Evolutionary conservation across 2,329 filamentous ascomycete species (phyloP).

Genomic region (Simplicillium aogashimaense): DNA sequence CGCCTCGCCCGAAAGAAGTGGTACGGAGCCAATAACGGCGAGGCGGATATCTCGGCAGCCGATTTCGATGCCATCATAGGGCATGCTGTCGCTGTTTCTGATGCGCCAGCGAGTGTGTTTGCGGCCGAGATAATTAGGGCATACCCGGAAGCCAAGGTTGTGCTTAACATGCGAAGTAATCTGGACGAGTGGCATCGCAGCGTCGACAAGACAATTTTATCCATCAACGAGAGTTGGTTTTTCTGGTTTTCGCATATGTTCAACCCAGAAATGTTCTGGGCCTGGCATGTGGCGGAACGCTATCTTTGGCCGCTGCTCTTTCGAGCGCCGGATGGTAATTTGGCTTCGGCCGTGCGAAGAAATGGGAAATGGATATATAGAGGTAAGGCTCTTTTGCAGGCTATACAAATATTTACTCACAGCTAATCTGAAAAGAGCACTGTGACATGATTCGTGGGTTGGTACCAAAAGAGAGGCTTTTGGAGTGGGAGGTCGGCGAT

Average conservation of each 20-base stretch:
- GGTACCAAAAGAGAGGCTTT: slow-evolving; percentile 7
- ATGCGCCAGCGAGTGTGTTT: slow-evolving; percentile 28
- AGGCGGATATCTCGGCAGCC: slow-evolving; percentile 8
- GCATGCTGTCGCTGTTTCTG: slow-evolving; percentile 25
- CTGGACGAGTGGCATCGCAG: slow-evolving; percentile 28
- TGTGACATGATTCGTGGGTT: slow-evolving; percentile 21
- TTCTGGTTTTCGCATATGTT: no score
- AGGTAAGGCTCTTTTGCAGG: slow-evolving; percentile 10
- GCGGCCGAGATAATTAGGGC: slow-evolving; percentile 31
- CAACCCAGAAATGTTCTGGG: no score
- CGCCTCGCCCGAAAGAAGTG: slow-evolving; percentile 16
- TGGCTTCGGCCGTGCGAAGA: slow-evolving; percentile 13
- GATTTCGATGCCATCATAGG: slow-evolving; percentile 19
- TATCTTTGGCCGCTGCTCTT: slow-evolving; percentile 20
- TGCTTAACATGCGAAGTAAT: slow-evolving; percentile 29
- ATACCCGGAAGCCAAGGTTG: slow-evolving; percentile 38
- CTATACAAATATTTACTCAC: neutral
- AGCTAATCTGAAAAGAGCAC: slow-evolving; percentile 15
- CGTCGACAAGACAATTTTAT: slow-evolving; percentile 14
- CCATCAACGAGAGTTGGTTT: no score
- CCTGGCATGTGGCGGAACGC: slow-evolving; percentile 15
- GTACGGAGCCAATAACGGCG: slow-evolving; percentile 9
- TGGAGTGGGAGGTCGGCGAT: slow-evolving; percentile 20
- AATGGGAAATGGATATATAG: slow-evolving; percentile 17
- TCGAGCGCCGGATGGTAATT: slow-evolving; percentile 16